These are phyloP conservation scores for Fraxinus cuspidata DNA, from an alignment of 257 asterid species.

Conservation along the genomic window DNA sequence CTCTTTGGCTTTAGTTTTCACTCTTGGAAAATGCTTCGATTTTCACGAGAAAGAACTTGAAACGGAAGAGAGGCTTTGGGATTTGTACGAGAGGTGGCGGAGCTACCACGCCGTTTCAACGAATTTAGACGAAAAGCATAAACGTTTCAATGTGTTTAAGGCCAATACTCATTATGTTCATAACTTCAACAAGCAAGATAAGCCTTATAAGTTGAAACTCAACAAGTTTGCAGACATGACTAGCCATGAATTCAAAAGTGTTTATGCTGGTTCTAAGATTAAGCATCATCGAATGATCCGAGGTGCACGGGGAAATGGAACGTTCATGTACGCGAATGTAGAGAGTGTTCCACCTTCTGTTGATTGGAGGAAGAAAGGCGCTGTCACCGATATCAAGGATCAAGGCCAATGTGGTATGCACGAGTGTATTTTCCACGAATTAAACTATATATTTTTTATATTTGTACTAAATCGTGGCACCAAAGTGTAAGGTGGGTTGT, in stretches of 20 bases:
- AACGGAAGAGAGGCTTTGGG: constrained; percentile 74
- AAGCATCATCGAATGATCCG: constrained; percentile 65
- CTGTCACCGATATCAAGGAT: constrained; percentile 71
- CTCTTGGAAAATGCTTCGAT: constrained; percentile 56
- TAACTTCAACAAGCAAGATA: constrained; percentile 62
- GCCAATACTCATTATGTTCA: constrained; percentile 64
- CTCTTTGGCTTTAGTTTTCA: constrained; percentile 41
- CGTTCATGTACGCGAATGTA: constrained; percentile 61
- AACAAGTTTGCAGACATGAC: constrained; percentile 93
- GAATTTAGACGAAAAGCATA: constrained; percentile 61
- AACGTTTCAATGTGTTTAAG: constrained; percentile 74
- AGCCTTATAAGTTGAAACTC: constrained; percentile 74
- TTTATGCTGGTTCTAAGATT: constrained; percentile 65
- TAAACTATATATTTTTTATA: background rate
- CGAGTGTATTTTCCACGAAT: background rate
- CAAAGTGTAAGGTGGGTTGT: background rate
- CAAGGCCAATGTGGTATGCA: constrained; percentile 87
- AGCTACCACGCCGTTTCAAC: constrained; percentile 79
- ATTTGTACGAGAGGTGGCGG: constrained; percentile 84
- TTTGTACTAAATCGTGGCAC: background rate
- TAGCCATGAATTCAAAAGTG: constrained; percentile 69
- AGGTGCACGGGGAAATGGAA: constrained; percentile 35
- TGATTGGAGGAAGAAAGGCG: constrained; percentile 87
- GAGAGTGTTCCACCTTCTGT: constrained; percentile 56
- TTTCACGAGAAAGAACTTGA: constrained; percentile 74